Conservation (phyloP, 2,329 filamentous ascomycete genomes). For the Penicillium sp. region DNA sequence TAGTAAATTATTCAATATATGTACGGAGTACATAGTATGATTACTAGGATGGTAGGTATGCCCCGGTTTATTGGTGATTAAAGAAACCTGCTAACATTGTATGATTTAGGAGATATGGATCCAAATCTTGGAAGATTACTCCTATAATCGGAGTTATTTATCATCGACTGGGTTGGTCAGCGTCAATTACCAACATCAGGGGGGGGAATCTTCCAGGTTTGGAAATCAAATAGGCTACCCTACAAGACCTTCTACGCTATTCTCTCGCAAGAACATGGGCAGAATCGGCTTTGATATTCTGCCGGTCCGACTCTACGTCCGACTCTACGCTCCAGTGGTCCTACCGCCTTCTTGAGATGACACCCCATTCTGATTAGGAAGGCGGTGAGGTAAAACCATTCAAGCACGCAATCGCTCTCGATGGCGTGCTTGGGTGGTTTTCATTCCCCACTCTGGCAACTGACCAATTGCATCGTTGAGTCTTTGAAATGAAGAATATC, state of each 20-base stretch:
- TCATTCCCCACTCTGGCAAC: background rate
- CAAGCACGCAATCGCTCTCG: background rate
- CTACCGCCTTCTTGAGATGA: background rate
- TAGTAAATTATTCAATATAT: background rate
- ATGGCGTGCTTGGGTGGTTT: background rate
- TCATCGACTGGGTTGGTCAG: background rate
- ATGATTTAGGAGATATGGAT: background rate
- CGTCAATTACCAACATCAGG: background rate
- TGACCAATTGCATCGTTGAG: constrained; percentile 23
- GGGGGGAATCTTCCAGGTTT: background rate
- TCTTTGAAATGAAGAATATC: constrained; percentile 9
- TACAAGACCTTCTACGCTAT: constrained; percentile 17
- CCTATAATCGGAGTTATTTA: background rate
- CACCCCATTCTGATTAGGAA: background rate
- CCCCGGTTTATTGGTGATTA: background rate
- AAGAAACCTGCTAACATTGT: background rate
- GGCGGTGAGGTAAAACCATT: background rate
- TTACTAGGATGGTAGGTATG: background rate
- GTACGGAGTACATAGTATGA: background rate
- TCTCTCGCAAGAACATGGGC: background rate
- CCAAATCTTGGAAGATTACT: background rate
- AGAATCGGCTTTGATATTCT: background rate
- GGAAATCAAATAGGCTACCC: background rate
- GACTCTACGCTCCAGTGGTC: background rate
- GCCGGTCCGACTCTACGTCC: background rate